Base-by-base conservation (phyloP, 331 rosid genomes). In the Malus hybrid region DNA sequence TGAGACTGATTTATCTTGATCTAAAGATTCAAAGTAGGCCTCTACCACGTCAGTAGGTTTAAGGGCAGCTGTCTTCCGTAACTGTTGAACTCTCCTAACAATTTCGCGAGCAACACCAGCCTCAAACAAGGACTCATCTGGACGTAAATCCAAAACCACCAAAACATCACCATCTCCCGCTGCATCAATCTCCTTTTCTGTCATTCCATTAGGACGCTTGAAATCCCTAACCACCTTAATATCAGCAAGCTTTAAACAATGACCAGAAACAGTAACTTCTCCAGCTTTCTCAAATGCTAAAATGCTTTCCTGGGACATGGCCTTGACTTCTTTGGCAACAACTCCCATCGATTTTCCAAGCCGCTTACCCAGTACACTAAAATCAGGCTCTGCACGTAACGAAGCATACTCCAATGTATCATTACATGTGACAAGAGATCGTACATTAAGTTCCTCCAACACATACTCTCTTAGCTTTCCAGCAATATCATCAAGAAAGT, bases 31-130 rank as follows among this genome's bases (percentile, higher is more conserved):
- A 70, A 93, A 91, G 82, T 91, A 93, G 74, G 91, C 96, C 85
- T 93, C 98, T 72, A 93, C 94, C 27, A 72, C 57, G 77, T 93
- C 98, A 19, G 94, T 90, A 62, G 98, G 98, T 80, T 93, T 97
- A 68, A 93, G 89, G 73, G 90, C 89, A 87, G 83, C 79, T 83
- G 90, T 93, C 88, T 93, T 93, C 60, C 98, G 78, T 57, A 93
- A 81, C 84, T 93, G 91, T 77, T 93, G 98, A 72, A 93, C 90
- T 87, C 98, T 91, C 83, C 90, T 93, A 44, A 93, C 96, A 85
- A 93, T 85, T 96, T 93, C 97, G 36, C 97, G 96, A 32, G 97
- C 98, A 77, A 90, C 87, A 57, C 98, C 98, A 82, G 97, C 93
- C 3, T 31, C 32, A 31, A 31, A 31, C 32, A 31, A 31, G 3